Evolutionary conservation across 306 rosid genomes (phyloP), one percentile per base, ranked within the genome.

Genomic region (Coriaria nepalensis): DNA sequence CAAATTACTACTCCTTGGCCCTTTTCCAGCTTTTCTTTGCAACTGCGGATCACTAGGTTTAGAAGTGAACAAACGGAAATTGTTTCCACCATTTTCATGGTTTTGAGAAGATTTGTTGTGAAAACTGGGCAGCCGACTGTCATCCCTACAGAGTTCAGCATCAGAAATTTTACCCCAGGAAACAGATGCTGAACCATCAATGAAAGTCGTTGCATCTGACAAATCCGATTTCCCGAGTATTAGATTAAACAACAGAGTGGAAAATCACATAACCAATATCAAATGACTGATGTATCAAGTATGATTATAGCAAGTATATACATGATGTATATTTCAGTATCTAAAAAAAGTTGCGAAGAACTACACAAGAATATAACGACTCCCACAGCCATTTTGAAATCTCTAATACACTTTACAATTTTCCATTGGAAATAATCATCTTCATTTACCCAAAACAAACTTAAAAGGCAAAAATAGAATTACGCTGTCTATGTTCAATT

Each of bases 21-120:
- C 48, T 61, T 79, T 85, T 48, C 75, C 73, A 10, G 73, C 41
- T 69, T 79, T 90, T 47, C 68, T 69, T 54, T 79, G 86, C 15
- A 52, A 60, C 32, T 63, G 66, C 48, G 57, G 62, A 51, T 63
- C 70, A 56, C 75, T 83, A 6, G 48, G 53, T 62, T 52, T 67
- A 35, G 75, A 70, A 72, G 56, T 53, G 59, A 47, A 60, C 57
- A 67, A 55, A 54, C 58, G 38, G 53, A 71, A 52, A 67, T 53
- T 79, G 66, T 66, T 77, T 35, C 62, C 76, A 47, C 40, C 66
- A 10, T 42, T 47, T 49, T 57, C 63, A 13, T 43, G 47, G 69
- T 45, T 48, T 62, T 63, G 77, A 13, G 74, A 53, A 15, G 60
- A 54, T 29, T 55, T 68, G 39, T 65, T 84, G 29, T 20, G 29